Percentiles rank a stretch among this genome's conserved stretches.
phyloP scores from a whole-genome alignment of 1,284 basidiomycete species.

The Cryptococcus depauperatus region DNA sequence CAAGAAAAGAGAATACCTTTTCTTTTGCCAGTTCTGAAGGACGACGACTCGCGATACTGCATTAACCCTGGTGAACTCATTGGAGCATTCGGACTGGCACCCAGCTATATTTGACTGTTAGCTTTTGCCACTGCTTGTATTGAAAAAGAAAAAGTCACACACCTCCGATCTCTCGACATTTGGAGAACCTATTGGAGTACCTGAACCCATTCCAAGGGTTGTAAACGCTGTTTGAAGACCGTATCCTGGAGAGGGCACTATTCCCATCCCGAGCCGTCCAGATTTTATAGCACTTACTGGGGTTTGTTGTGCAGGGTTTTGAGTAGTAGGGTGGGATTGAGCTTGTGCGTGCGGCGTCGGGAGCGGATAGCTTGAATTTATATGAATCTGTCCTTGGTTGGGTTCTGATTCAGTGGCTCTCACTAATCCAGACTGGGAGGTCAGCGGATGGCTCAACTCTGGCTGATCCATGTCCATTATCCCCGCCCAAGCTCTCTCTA shows the following conservation, averaged over 20 bases:
- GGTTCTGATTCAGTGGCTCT: constrained; percentile 14
- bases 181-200: constrained; percentile 35
- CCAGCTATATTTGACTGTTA: constrained; percentile 18
- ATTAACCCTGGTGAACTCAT: constrained; percentile 34
- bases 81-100: constrained; percentile 19
- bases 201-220: constrained; percentile 26
- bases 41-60: constrained; percentile 38
- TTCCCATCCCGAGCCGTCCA: constrained; percentile 11
- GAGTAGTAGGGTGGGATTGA: background rate
- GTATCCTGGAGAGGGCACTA: constrained; percentile 30
- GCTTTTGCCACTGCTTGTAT: background rate
- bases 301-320: constrained; percentile 12
- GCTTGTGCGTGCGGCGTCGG: background rate
- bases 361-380: background rate
- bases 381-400: constrained; percentile 10
- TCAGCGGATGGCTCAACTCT: constrained; percentile 9
- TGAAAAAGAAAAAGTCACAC: constrained; percentile 7
- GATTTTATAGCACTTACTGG: constrained; percentile 5
- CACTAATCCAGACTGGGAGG: background rate
- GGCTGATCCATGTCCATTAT: constrained; percentile 43
- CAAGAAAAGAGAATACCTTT: constrained; percentile 27
- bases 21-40: constrained; percentile 34
- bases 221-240: constrained; percentile 36
- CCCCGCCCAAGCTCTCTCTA: constrained; percentile 39
- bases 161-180: constrained; percentile 36